phyloP scores from a whole-genome alignment of 768 basidiomycete genomes.

The Hypholoma sublateritium region DNA sequence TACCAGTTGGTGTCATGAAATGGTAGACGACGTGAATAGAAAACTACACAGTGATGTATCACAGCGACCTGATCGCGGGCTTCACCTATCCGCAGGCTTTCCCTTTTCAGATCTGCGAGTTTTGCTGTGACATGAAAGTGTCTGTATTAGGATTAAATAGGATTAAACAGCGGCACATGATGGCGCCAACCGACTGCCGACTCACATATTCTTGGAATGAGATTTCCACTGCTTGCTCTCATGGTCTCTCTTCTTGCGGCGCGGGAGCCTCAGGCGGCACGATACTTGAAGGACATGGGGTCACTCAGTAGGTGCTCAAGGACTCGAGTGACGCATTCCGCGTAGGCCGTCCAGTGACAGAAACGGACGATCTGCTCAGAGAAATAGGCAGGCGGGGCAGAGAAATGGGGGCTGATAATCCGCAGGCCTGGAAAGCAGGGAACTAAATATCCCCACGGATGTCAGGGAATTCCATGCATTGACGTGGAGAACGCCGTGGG shows the following conservation, averaged over 20 bases:
- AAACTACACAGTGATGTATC: constrained; percentile 8
- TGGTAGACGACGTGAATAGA: constrained; percentile 10
- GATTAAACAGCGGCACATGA: background rate
- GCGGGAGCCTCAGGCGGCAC: constrained; percentile 12
- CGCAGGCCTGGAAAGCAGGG: background rate
- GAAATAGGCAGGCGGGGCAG: constrained; percentile 11
- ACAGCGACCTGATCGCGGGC: constrained; percentile 26
- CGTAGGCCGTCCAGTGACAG: background rate
- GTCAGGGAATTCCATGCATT: constrained; percentile 17
- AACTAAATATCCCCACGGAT: constrained; percentile 10
- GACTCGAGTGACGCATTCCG: constrained; percentile 1
- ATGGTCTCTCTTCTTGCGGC: constrained; percentile 12
- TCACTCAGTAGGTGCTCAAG: background rate
- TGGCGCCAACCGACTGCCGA: constrained; percentile 3
- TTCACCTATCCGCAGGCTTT: constrained; percentile 2
- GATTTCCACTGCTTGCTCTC: constrained; percentile 5
- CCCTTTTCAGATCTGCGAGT: background rate
- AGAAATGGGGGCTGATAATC: constrained; percentile 6
- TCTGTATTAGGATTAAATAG: constrained; percentile 6
- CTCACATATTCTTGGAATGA: constrained; percentile 10
- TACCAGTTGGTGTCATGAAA: constrained; percentile 17
- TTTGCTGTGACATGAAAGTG: no score
- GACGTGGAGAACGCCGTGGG: constrained; percentile 5
- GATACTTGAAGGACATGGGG: background rate
- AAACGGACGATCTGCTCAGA: constrained; percentile 4